Conservation (phyloP, 2,329 filamentous ascomycete genomes). For the Monosporascus cannonballus region DNA sequence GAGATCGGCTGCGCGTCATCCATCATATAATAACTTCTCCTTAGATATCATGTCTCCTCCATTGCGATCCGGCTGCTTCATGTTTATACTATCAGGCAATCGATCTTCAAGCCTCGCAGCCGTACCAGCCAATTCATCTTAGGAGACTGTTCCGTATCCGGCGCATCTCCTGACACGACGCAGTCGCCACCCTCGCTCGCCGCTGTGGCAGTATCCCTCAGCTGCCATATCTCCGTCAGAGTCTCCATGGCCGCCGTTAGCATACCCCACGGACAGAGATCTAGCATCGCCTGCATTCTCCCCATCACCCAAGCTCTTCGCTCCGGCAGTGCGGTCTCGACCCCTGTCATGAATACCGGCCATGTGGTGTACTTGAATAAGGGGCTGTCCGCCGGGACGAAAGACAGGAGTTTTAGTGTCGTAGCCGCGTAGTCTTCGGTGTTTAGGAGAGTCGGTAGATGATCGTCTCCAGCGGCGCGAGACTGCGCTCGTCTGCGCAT, state of each 20-base stretch:
- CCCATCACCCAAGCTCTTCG: conserved; percentile 47
- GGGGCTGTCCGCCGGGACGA: conserved; percentile 40
- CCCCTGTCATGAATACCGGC: conserved; percentile 53
- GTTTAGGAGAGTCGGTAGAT: conserved; percentile 30
- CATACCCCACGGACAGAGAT: conserved; percentile 44
- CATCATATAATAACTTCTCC: too few relatives aligned
- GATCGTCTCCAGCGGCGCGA: neutral
- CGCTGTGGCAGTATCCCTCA: conserved; percentile 29
- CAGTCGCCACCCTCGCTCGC: neutral
- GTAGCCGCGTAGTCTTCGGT: conserved; percentile 41
- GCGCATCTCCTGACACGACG: neutral
- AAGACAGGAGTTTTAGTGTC: conserved; percentile 43
- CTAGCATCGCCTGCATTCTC: conserved; percentile 38
- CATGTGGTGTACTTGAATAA: conserved; percentile 56
- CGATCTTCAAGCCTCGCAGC: conserved; percentile 36
- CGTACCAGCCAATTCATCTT: conserved; percentile 33
- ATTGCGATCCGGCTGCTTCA: neutral
- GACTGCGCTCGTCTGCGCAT: conserved; percentile 1
- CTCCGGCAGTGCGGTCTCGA: conserved; percentile 41
- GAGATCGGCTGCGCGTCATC: too few relatives aligned
- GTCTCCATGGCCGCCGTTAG: conserved; percentile 44
- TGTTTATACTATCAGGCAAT: conserved; percentile 39
- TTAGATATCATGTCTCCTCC: too few relatives aligned
- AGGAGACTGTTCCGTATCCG: neutral
- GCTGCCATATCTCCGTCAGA: conserved; percentile 39